These are phyloP conservation scores for Voacanga thouarsii DNA, from an alignment of 257 asterid species.

Conservation along the genomic window DNA sequence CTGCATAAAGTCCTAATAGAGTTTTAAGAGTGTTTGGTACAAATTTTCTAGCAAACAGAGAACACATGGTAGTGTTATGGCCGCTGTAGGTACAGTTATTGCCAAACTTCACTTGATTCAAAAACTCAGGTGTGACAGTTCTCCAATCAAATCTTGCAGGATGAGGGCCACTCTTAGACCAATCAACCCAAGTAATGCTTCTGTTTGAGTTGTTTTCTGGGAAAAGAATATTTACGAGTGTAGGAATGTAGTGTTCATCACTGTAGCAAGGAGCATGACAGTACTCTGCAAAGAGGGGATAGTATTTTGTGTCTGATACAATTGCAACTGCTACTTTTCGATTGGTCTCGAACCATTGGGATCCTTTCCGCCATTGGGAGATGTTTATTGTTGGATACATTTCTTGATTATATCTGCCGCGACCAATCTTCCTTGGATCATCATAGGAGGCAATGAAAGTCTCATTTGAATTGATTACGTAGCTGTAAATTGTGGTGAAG, in stretches of 20 bases:
- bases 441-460: slow-evolving; percentile 15
- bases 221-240: slow-evolving; percentile 13
- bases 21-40: slow-evolving; percentile 20
- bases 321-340: slow-evolving; percentile 14
- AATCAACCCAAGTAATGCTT: slow-evolving; percentile 25
- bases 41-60: slow-evolving; percentile 25
- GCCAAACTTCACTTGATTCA: slow-evolving; percentile 21
- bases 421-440: slow-evolving; percentile 20
- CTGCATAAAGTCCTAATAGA: slow-evolving; percentile 8
- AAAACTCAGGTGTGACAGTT: slow-evolving; percentile 10
- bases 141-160: slow-evolving; percentile 25
- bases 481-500: slow-evolving; percentile 21
- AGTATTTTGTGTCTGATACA: slow-evolving; percentile 17
- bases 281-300: slow-evolving; percentile 9
- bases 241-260: slow-evolving; percentile 26
- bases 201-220: slow-evolving; percentile 19
- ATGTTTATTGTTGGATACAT: slow-evolving; percentile 17
- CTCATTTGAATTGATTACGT: slow-evolving; percentile 15
- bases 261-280: slow-evolving; percentile 21
- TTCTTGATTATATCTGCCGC: slow-evolving; percentile 20
- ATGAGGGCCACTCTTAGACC: slow-evolving; percentile 23
- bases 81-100: slow-evolving; percentile 19
- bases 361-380: slow-evolving; percentile 22
- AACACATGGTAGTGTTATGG: slow-evolving; percentile 6
- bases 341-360: slow-evolving; percentile 24